Evolutionary conservation across 257 asterid genomes (phyloP), one percentile per base, ranked within the genome.

Genomic region (Osmanthus fragrans): DNA sequence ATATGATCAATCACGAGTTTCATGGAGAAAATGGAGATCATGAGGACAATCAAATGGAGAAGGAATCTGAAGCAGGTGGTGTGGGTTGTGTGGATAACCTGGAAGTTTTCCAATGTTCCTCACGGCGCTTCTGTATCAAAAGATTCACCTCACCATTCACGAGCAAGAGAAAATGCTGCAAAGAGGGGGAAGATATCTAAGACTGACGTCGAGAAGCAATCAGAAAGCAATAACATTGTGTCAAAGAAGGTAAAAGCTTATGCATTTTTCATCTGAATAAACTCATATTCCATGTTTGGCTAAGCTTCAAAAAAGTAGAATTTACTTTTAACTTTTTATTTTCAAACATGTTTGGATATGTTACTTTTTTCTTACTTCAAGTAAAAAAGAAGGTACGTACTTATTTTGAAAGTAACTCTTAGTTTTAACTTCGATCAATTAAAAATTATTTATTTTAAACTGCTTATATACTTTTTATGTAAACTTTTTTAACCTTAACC

Each of bases 191-290:
- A 42, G 51, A 42, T 12, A 42, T 42, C 51, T 42, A 42, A 42
- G 51, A 40, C 82, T 16, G 85, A 80, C 13, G 23, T 84, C 67
- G 77, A 73, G 36, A 85, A 84, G 82, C 86, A 84, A 80, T 81
- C 92, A 73, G 93, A 86, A 66, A 82, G 77, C 76, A 74, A 18
- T 45, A 81, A 71, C 69, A 23, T 10, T 58, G 87, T 87, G n/a
- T n/a, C 75, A 66, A 82, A 65, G 82, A 87, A 84, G 90, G 90
- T 87, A 78, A 32, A 7, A 73, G 23, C 18, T 51, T 51, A 51
- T 13, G 51, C 51, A 42, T 11, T 42, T 42, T 56, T 16, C 27
- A 33, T 32, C 10, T 7, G 60, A 70, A 68, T 36, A 12, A 19
- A 42, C 51, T 42, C n/a, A 42, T 42, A 12, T 42, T 42, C 4